phyloP scores from a whole-genome alignment of 441 rosid genomes.

The Manihot esculenta region DNA sequence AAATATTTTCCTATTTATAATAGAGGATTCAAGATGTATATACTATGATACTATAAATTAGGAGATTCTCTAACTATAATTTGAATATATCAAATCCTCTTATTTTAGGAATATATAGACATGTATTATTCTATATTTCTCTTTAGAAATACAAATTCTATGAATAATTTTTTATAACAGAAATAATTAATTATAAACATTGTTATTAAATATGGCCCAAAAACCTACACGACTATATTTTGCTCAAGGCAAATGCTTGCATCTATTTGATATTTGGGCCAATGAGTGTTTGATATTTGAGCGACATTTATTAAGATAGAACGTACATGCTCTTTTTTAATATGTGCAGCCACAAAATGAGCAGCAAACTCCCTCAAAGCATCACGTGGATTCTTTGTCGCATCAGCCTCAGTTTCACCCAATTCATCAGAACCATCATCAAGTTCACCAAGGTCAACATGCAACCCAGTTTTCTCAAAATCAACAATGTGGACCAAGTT shows the following conservation, averaged over 20 bases:
- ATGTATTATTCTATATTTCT: too few relatives aligned
- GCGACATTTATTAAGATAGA: constrained; percentile 6
- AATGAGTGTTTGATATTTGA: background rate
- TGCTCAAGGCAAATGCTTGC: background rate
- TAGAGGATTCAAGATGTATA: too few relatives aligned
- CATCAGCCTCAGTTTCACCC: constrained; percentile 77
- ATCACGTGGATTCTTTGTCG: constrained; percentile 57
- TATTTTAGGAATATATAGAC: too few relatives aligned
- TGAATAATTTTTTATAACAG: too few relatives aligned
- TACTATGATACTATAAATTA: too few relatives aligned
- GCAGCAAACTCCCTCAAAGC: constrained; percentile 65
- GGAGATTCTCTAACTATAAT: too few relatives aligned
- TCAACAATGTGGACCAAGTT: constrained; percentile 60
- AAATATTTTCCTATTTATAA: too few relatives aligned
- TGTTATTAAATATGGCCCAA: too few relatives aligned
- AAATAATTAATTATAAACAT: too few relatives aligned
- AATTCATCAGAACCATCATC: constrained; percentile 68
- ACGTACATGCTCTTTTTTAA: constrained; percentile 7
- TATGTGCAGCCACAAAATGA: constrained; percentile 52
- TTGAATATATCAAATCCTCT: too few relatives aligned
- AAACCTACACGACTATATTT: background rate
- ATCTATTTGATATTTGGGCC: background rate
- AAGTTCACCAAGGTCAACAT: constrained; percentile 63
- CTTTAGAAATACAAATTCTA: too few relatives aligned
- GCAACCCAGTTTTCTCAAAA: constrained; percentile 62